Percentiles rank a stretch among this genome's conserved stretches.
Evolutionary conservation across 345 rosid species (phyloP).

Genomic region (Geranium brycei): DNA sequence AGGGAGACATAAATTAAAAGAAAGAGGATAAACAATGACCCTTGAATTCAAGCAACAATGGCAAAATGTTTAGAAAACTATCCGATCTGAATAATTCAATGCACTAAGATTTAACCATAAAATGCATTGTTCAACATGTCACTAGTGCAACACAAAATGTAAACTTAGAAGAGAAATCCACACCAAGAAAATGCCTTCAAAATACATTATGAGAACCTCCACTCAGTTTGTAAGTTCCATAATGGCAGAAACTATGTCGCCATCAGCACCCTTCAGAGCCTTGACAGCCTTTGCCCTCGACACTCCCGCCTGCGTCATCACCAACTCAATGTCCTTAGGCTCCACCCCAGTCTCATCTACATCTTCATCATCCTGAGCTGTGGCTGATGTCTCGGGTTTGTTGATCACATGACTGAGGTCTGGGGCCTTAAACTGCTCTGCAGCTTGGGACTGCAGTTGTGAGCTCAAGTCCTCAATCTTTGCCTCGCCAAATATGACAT

Average conservation of each 20-base stretch:
- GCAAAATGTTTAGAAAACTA: too few relatives aligned
- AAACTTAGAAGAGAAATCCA: background rate
- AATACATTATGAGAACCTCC: background rate
- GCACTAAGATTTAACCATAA: too few relatives aligned
- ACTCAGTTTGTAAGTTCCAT: conserved; percentile 75
- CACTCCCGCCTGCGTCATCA: conserved; percentile 91
- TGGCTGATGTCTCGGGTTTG: conserved; percentile 51
- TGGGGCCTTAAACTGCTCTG: conserved; percentile 74
- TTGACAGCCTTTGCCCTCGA: conserved; percentile 56
- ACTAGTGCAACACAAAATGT: too few relatives aligned
- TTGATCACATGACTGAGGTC: conserved; percentile 42
- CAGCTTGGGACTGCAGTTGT: conserved; percentile 72
- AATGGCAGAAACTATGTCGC: conserved; percentile 77
- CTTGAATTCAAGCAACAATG: too few relatives aligned
- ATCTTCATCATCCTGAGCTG: conserved; percentile 67
- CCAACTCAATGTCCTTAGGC: conserved; percentile 80
- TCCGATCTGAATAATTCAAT: too few relatives aligned
- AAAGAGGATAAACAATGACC: too few relatives aligned
- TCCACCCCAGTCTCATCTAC: conserved; percentile 77
- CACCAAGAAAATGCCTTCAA: background rate
- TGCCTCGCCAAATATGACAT: conserved; percentile 73
- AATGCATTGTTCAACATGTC: too few relatives aligned
- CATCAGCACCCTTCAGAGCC: conserved; percentile 62
- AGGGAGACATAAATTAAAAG: too few relatives aligned
- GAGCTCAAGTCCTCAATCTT: conserved; percentile 88